Evolutionary conservation across 2,329 filamentous ascomycete genomes (phyloP).

Genomic region (Nigrospora sphaerica): DNA sequence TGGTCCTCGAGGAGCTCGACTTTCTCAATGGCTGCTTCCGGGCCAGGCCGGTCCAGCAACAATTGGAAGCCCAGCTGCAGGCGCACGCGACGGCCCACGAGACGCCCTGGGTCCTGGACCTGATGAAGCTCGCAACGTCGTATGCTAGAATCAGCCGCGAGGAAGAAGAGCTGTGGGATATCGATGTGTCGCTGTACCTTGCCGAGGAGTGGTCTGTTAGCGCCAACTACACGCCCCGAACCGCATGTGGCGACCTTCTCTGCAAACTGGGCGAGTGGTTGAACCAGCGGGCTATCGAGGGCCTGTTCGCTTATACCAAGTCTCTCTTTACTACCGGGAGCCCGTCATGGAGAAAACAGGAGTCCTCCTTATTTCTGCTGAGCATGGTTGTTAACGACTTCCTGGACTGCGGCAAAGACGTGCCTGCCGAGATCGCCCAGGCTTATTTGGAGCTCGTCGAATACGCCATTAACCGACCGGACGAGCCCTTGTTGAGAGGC

Average conservation of each 20-base stretch:
- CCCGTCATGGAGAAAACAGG: conserved; percentile 56
- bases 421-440: conserved; percentile 62
- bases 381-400: conserved; percentile 82
- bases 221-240: conserved; percentile 91
- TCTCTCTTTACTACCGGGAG: conserved; percentile 57
- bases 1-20: conserved; percentile 90
- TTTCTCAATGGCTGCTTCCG: conserved; percentile 88
- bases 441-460: conserved; percentile 77
- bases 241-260: conserved; percentile 83
- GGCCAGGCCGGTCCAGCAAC: conserved; percentile 49
- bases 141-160: conserved; percentile 89
- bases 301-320: conserved; percentile 70
- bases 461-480: conserved; percentile 61
- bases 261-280: conserved; percentile 94
- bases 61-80: conserved; percentile 6
- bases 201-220: conserved; percentile 93
- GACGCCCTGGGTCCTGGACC: conserved; percentile 76
- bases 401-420: conserved; percentile 64
- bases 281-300: conserved; percentile 66
- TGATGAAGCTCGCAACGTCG: conserved; percentile 76
- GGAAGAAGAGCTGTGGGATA: conserved; percentile 92
- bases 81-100: conserved; percentile 51
- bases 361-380: conserved; percentile 77
- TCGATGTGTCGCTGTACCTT: conserved; percentile 91
- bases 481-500: conserved; percentile 73